Evolutionary conservation across 129 eudicot genomes (phyloP), one percentile per base, ranked within the genome.

Genomic region (Silybum marianum): DNA sequence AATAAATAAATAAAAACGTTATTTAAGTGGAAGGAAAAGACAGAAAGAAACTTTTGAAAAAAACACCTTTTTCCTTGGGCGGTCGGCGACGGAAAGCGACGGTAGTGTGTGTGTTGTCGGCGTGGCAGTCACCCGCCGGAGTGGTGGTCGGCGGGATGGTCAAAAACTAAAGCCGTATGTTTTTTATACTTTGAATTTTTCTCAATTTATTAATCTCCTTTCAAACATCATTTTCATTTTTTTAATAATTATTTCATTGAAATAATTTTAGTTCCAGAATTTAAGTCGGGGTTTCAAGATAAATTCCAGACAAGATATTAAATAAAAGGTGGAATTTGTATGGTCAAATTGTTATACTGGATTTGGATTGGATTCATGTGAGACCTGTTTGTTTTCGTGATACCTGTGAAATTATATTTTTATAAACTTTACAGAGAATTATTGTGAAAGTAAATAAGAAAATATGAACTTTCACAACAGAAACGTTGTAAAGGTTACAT

Each of bases 21-120:
- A 72, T 72, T 16, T 39, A 13, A 36, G 22, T 34, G 28, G 30
- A 74, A 58, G 77, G 77, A 82, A 9, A 83, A 71, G 70, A 83
- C 86, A 77, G 67, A 23, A 42, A 69, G 68, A 69, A 71, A 77
- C 82, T 83, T 78, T 83, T n/a, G 80, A 71, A 34, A 24, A 24
- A 51, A 65, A 36, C 34, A 74, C 25, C 26, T 73, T 83, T 69
- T 83, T 77, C 78, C 21, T 78, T 83, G 83, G 86, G 74, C 79
- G 83, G 86, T 72, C 22, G 73, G 46, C 24, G 60, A 71, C 39
- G 73, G 75, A 83, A 62, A 78, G 82, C 48, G 83, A 83, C 32
- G 72, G 69, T 12, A 83, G 86, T 71, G 74, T 76, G 81, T 71
- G 77, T 34, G 23, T 3, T 75, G 79, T 19, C 38, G 75, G 42